Evolutionary conservation across 805 yeast species (phyloP).

Genomic region (Saturnispora ahearnii): DNA sequence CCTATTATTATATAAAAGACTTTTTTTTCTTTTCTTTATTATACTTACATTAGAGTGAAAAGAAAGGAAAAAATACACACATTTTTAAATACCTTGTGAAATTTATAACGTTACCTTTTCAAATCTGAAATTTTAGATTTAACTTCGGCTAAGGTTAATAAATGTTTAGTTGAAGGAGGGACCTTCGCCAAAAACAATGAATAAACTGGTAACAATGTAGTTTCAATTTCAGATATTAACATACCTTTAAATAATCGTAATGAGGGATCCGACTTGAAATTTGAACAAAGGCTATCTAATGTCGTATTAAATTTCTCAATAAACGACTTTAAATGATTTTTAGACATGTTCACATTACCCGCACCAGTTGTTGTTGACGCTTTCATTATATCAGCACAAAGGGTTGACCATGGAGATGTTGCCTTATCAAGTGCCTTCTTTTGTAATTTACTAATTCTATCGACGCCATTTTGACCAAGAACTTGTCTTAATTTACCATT

Average conservation of each 20-base stretch:
- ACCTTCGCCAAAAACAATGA: constrained; percentile 77
- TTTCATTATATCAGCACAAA: constrained; percentile 71
- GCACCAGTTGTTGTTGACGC: constrained; percentile 56
- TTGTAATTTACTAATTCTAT: constrained; percentile 57
- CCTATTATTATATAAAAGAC: neutral
- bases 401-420: constrained; percentile 69
- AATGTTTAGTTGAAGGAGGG: constrained; percentile 55
- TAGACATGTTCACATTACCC: constrained; percentile 39
- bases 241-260: constrained; percentile 41
- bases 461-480: constrained; percentile 50
- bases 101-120: neutral
- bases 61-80: too few relatives aligned
- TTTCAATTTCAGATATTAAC: constrained; percentile 63
- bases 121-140: constrained; percentile 3
- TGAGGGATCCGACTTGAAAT: constrained; percentile 43
- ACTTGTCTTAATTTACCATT: constrained; percentile 37
- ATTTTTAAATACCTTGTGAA: too few relatives aligned
- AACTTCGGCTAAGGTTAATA: constrained; percentile 20
- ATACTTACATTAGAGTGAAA: too few relatives aligned
- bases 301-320: constrained; percentile 60
- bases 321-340: constrained; percentile 70
- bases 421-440: constrained; percentile 67
- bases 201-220: constrained; percentile 69
- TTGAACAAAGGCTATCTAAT: constrained; percentile 67
- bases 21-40: too few relatives aligned